Evolutionary conservation across 805 yeast species (phyloP), one percentile per base, ranked within the genome.

Genomic region (Maudiozyma pseudohumilis): DNA sequence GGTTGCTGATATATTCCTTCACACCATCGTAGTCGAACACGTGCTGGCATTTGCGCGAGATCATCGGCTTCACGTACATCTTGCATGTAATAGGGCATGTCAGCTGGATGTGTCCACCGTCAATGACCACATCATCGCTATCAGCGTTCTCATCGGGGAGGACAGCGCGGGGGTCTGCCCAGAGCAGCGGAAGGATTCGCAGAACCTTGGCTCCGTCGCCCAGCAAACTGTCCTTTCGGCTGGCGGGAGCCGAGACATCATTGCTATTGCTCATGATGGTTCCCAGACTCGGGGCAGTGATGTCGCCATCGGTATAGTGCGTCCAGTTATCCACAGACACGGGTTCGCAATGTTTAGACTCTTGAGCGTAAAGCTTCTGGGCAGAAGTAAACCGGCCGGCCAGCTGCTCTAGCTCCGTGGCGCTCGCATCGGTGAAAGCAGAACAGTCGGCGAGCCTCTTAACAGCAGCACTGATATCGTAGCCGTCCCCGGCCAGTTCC

Each of bases 31-130:
- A 57, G 46, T 81, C 88, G 50, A 69, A 80, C 0, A 74, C 72
- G 58, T 83, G 94, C 0, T 65, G 63, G 57, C 94, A 83, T 22
- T 52, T 56, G 19, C 48, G 56, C 3, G 80, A 72, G n/a, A 62
- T 68, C 48, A 72, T 63, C 0, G 94, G 92, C 3, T 59, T 59
- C 17, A 55, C 62, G 54, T 72, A 79, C 30, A 63, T 54, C 36
- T 67, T 63, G 40, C 70, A 51, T 0, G 87, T 73, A 11, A 82
- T 64, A 0, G 89, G 89, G 52, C 88, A 86, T 19, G 64, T 68
- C 40, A 83, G 52, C 33, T 77, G 75, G n/a, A 83, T 63, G 26
- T 61, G 71, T 27, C 92, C 92, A 39, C 92, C 94, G 8, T 73
- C 75, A 5, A 82, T 69, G 29, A 68, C 72, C 23, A 82, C 32